Conservation (phyloP, 1,284 basidiomycete species). For the Cystobasidiaceae sp. region DNA sequence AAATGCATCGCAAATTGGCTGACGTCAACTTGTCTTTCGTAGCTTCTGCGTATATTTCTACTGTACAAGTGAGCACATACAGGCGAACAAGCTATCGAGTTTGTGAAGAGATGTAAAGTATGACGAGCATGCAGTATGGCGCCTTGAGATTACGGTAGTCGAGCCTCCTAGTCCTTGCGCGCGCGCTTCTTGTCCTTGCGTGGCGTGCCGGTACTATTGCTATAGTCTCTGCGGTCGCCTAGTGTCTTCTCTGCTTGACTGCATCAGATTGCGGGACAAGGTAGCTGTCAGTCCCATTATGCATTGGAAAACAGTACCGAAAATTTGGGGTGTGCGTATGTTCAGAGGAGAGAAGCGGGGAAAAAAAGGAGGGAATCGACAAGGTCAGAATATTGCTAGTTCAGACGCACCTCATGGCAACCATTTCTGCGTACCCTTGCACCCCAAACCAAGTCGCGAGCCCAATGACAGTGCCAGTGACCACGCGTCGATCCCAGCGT, state of each 20-base stretch:
- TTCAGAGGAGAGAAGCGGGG: neutral
- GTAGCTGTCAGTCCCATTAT: slow-evolving; percentile 18
- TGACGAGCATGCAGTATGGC: no score
- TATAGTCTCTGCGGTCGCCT: neutral
- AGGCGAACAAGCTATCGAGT: no score
- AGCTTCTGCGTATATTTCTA: no score
- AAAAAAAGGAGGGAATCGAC: neutral
- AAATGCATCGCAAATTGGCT: no score
- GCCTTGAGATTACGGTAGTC: no score
- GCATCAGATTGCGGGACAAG: slow-evolving; percentile 24
- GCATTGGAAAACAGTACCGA: no score
- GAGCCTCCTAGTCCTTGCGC: no score
- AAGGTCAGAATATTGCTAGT: neutral
- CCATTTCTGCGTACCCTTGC: slow-evolving; percentile 26
- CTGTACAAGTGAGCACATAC: no score
- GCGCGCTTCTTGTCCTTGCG: neutral
- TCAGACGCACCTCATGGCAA: slow-evolving; percentile 14
- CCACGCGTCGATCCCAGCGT: slow-evolving; percentile 63
- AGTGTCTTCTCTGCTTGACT: slow-evolving; percentile 28
- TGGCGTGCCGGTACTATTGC: neutral
- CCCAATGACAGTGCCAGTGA: slow-evolving; percentile 61
- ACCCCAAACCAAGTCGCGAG: slow-evolving; percentile 56
- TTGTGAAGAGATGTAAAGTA: no score
- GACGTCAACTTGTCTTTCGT: no score
- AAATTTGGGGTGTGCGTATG: neutral